Evolutionary conservation across 1,284 basidiomycete genomes (phyloP).

Genomic region (Boletus smithii): DNA sequence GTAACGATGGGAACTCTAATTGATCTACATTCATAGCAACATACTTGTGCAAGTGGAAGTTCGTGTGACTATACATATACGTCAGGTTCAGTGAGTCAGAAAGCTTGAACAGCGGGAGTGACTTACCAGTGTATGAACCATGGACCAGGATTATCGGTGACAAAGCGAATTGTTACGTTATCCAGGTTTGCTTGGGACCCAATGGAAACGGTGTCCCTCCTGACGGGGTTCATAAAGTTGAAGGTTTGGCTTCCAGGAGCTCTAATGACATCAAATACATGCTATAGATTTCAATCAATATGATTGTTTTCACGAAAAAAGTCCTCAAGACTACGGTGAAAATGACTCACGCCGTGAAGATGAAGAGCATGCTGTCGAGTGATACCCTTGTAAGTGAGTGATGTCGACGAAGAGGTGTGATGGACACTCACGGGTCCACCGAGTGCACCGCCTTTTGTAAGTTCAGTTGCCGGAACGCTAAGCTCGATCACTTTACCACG

Average conservation of each 20-base stretch:
- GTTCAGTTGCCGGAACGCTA: constrained; percentile 25
- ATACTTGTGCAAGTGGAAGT: constrained; percentile 30
- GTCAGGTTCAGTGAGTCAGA: background rate
- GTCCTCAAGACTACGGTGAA: background rate
- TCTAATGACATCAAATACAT: constrained; percentile 36
- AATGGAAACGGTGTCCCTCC: constrained; percentile 25
- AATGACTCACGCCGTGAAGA: constrained; percentile 26
- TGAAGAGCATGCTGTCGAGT: constrained; percentile 30
- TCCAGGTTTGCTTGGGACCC: constrained; percentile 22
- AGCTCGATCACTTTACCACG: constrained; percentile 38
- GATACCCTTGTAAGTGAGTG: background rate
- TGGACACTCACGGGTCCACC: constrained; percentile 34
- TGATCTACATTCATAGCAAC: background rate
- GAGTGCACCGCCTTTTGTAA: constrained; percentile 15
- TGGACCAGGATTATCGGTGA: constrained; percentile 32
- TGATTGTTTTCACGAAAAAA: background rate
- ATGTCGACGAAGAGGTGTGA: background rate
- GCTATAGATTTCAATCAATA: constrained; percentile 16
- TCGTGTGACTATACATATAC: constrained; percentile 22
- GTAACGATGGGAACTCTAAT: background rate
- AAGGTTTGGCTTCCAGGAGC: constrained; percentile 16
- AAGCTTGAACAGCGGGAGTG: background rate
- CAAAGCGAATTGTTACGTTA: constrained; percentile 34
- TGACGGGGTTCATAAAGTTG: constrained; percentile 30
- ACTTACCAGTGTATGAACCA: constrained; percentile 29